Conservation (phyloP, 1,284 basidiomycete genomes). For the Ceratobasidium sp. region DNA sequence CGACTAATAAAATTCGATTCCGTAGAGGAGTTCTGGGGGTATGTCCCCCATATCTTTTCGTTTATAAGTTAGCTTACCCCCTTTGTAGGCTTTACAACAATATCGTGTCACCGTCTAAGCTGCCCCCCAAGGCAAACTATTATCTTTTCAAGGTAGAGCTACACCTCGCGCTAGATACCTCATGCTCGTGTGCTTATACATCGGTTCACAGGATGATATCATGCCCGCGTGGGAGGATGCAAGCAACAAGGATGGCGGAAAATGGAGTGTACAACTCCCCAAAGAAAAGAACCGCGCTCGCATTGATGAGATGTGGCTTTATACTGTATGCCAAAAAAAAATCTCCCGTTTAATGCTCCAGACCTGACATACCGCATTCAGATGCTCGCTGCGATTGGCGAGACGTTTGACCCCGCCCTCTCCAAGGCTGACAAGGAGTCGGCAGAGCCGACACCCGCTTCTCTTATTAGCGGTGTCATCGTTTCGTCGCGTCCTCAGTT, state of each 20-base stretch:
- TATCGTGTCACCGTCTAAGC: slow-evolving; percentile 94
- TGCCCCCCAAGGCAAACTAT: slow-evolving; percentile 97
- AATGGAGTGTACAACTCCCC: slow-evolving; percentile 98
- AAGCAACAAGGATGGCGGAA: slow-evolving; percentile 96
- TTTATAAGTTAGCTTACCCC: neutral
- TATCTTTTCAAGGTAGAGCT: slow-evolving; percentile 93
- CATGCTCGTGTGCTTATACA: slow-evolving; percentile 1
- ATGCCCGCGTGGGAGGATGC: slow-evolving; percentile 98
- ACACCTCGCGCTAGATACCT: neutral
- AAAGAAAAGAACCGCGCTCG: slow-evolving; percentile 89
- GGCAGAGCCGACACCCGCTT: slow-evolving; percentile 66
- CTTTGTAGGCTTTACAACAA: slow-evolving; percentile 91
- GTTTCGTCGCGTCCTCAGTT: slow-evolving; percentile 95
- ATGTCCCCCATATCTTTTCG: slow-evolving; percentile 55
- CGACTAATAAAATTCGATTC: slow-evolving; percentile 93
- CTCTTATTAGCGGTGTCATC: slow-evolving; percentile 95
- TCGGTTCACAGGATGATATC: slow-evolving; percentile 80
- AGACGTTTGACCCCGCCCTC: slow-evolving; percentile 90
- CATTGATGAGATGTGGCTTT: slow-evolving; percentile 98
- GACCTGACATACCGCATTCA: slow-evolving; percentile 57
- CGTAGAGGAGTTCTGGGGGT: slow-evolving; percentile 99
- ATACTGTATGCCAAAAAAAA: slow-evolving; percentile 78
- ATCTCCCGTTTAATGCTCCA: neutral
- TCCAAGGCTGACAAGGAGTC: slow-evolving; percentile 63
- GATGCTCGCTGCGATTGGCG: slow-evolving; percentile 98